These are phyloP conservation scores for Scedosporium minutisporum DNA, from an alignment of 2,329 filamentous ascomycete genomes.

Conservation along the genomic window DNA sequence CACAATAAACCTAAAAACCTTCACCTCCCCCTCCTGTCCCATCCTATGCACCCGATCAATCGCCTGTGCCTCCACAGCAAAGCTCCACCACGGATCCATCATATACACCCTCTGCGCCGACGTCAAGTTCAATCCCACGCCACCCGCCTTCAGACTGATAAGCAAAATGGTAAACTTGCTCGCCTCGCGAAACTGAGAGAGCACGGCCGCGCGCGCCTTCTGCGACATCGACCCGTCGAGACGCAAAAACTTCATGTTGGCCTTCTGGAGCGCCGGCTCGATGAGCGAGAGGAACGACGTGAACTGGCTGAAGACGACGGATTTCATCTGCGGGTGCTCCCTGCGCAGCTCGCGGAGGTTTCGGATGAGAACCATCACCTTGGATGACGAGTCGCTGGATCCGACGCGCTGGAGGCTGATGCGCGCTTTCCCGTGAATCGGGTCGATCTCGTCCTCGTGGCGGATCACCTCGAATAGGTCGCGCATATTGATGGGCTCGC, in stretches of 20 bases:
- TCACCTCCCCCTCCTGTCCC: conserved; percentile 81
- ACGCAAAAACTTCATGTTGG: conserved; percentile 70
- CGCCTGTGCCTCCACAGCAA: conserved; percentile 89
- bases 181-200: conserved; percentile 57
- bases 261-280: conserved; percentile 63
- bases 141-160: conserved; percentile 78
- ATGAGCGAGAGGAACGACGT: conserved; percentile 93
- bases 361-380: conserved; percentile 69
- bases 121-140: conserved; percentile 88
- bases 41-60: conserved; percentile 97
- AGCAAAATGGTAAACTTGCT: conserved; percentile 63
- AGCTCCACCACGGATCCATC: conserved; percentile 99
- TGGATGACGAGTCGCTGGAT: conserved; percentile 67
- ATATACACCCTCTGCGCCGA: conserved; percentile 85
- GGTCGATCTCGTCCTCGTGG: conserved; percentile 51
- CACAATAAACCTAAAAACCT: conserved; percentile 80
- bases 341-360: conserved; percentile 62
- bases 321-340: conserved; percentile 63
- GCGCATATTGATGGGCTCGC: conserved; percentile 67
- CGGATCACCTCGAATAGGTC: conserved; percentile 90
- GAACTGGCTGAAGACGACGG: conserved; percentile 94
- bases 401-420: conserved; percentile 54
- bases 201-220: conserved; percentile 68
- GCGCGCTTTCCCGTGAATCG: conserved; percentile 26
- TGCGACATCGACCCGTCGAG: conserved; percentile 88